Evolutionary conservation across 306 rosid species (phyloP).

Genomic region (Dalbergia cultrata): DNA sequence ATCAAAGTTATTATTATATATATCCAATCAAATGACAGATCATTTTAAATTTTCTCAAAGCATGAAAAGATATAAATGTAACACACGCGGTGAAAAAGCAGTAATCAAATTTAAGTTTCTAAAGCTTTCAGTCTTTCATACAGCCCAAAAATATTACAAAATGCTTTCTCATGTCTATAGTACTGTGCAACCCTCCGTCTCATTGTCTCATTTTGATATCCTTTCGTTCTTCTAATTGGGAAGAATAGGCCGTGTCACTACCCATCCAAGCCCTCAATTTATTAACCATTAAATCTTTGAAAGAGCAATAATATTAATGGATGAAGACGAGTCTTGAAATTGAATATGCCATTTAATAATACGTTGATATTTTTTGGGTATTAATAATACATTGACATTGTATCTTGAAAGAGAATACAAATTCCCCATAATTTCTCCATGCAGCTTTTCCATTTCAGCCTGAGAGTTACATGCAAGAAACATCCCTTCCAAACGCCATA

Average conservation of each 20-base stretch:
- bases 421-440: constrained; percentile 15
- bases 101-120: too few species aligned
- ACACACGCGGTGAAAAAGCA: too few species aligned
- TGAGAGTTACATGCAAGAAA: not conserved
- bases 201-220: not conserved
- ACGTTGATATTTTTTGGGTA: too few species aligned
- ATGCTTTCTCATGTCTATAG: not conserved
- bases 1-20: too few species aligned
- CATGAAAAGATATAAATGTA: too few species aligned
- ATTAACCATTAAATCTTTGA: not conserved
- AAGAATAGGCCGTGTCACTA: not conserved
- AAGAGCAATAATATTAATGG: not conserved
- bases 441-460: not conserved
- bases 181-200: too few species aligned
- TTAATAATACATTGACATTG: not conserved
- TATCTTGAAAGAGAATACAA: constrained; percentile 22
- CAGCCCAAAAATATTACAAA: too few species aligned
- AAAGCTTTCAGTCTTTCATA: not conserved
- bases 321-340: not conserved
- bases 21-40: too few species aligned
- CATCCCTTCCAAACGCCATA: not conserved
- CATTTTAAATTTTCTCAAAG: too few species aligned
- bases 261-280: not conserved
- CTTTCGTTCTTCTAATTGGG: not conserved
- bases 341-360: not conserved